Percentiles rank a stretch among this genome's conserved stretches.
phyloP scores from a whole-genome alignment of 495 filamentous ascomycete genomes.

The Darksidea phi region DNA sequence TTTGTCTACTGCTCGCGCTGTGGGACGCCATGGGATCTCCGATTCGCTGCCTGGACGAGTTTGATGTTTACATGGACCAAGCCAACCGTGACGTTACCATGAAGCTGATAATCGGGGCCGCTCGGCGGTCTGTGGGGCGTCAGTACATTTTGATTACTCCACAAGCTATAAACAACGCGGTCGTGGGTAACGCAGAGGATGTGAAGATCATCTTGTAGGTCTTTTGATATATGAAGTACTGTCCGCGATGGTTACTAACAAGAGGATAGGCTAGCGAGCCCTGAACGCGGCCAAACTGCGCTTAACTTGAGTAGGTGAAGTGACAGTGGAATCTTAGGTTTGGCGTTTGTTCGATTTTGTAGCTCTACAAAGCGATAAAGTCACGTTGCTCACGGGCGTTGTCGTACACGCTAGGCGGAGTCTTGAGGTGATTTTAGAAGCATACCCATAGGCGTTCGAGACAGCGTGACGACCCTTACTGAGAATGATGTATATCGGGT shows the following conservation, averaged over 20 bases:
- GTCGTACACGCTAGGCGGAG: too few relatives aligned
- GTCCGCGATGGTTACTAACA: slow-evolving; percentile 2
- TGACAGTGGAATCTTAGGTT: background rate
- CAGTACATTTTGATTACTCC: slow-evolving; percentile 98
- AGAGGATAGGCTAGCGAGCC: slow-evolving; percentile 43
- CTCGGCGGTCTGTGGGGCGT: slow-evolving; percentile 77
- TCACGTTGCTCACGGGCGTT: too few relatives aligned
- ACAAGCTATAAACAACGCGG: slow-evolving; percentile 68
- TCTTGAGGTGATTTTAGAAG: too few relatives aligned
- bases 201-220: slow-evolving; percentile 78
- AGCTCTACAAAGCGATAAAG: too few relatives aligned
- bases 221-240: too few relatives aligned
- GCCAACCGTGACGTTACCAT: slow-evolving; percentile 93
- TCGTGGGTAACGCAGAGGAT: slow-evolving; percentile 62
- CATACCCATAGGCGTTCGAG: too few relatives aligned
- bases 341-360: background rate
- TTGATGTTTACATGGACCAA: slow-evolving; percentile 98
- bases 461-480: too few relatives aligned
- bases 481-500: too few relatives aligned
- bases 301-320: slow-evolving; percentile 33
- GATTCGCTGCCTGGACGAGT: slow-evolving; percentile 93
- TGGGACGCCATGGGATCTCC: slow-evolving; percentile 99
- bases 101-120: slow-evolving; percentile 87
- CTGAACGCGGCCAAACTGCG: slow-evolving; percentile 46
- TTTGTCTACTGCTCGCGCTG: slow-evolving; percentile 84